Base-by-base conservation (phyloP, 2,329 filamentous ascomycete genomes). In the Uncinocarpus reesii region DNA sequence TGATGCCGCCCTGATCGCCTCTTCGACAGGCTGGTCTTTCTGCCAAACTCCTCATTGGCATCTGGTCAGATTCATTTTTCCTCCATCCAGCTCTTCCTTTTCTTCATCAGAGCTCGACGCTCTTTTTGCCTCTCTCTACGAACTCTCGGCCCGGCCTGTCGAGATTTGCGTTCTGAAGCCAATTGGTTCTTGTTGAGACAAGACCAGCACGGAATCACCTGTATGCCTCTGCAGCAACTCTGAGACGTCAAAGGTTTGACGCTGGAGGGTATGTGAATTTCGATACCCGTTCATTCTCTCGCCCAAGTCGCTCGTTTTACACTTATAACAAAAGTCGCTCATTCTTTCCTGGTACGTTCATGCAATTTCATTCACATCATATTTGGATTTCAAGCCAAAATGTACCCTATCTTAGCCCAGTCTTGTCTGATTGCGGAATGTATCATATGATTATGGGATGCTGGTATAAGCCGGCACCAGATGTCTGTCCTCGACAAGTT, bases 271-370 rank as follows among this genome's bases (percentile, higher is more conserved):
- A 32, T 34, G 26, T 47, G 28, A 47, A 16, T 41, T 41, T 40
- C 18, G 24, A 31, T 28, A 29, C 11, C 11, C 34, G 24, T 20
- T 35, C 26, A 5, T 24, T 47, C 35, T 26, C 35, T 40, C 45
- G 45, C 45, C 26, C 45, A 41, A 47, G 37, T 42, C 46, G 38
- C 46, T 48, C 46, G 46, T 48, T 48, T 35, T 40, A 26, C 37
- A 26, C 28, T 42, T 42, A 28, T 48, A 18, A 18, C 35, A 28
- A 47, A 37, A 47, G 26, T 34, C 37, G 7, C 10, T 43, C 38
- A n/a, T 46, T 38, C 29, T 42, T 48, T 43, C 40, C 43, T 42
- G 46, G 46, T 48, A 48, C 29, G 46, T 48, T 23, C n/a, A 36
- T 48, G 26, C 36, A 48, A 10, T 42, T 37, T 21, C 37, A 16